Base-by-base conservation (phyloP, 192 early-diverging fungal genomes). In the Coemansia sp. region DNA sequence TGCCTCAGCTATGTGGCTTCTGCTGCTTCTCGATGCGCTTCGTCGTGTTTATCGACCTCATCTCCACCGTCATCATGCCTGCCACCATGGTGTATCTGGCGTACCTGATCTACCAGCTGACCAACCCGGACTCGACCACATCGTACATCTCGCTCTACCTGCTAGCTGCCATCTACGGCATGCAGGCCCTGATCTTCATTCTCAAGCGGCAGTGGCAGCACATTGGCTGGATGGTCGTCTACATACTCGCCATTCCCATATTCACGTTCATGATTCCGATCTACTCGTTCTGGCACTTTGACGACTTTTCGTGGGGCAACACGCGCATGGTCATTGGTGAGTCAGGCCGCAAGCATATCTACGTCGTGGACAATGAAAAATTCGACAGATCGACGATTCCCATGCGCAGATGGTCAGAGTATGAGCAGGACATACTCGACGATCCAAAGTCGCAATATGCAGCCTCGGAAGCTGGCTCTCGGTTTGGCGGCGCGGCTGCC, bases 291-390 rank as follows among this genome's bases (percentile, higher is more conserved):
- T 99, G 97, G 97, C 94, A 96, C 85, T 96, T 98, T 78, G 97
- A 99, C 74, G 95, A 99, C 72, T 99, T 99, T 72, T 96, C 94
- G n/a, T 99, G 97, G 97, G 97, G 96, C 60, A 96, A 96, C 74
- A 99, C 97, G 32, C 93, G 97, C 77, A 51, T 92, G 19, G 93
- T 96, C 6, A 84, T 94, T 22, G 97, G 96, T 58, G 92, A 94
- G 68, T 91, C 90, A 40, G 93, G 94, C 49, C 88, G 85, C 76
- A 89, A 85, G 69, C 90, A 91, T 60, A 61, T 86, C 58, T 88
- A 88, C 41, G 77, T 73, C 42, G 84, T 79, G 63, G 85, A 93
- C 77, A 96, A 95, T 67, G 90, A 89, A 54, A 87, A 91, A 68
- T 93, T 93, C 68, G 90, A 93, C 83, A 87, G 86, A 57, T 85